A percentile compares a stretch with the other conserved stretches of the same genome.
These are phyloP conservation scores for Cryptococcus depauperatus DNA, from an alignment of 1,284 basidiomycete species.

Conservation along the genomic window DNA sequence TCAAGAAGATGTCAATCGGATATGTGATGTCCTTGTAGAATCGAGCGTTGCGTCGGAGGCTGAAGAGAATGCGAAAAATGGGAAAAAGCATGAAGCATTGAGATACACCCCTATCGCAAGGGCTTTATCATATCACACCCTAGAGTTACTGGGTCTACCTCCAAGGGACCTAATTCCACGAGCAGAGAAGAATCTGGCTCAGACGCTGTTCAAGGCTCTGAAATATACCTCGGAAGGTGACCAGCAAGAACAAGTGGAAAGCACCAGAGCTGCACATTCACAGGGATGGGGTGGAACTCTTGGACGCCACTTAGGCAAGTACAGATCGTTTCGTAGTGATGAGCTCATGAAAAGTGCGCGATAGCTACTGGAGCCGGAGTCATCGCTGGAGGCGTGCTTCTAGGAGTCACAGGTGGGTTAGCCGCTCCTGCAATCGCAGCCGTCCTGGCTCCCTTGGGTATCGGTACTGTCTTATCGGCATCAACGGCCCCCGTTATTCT, in stretches of 20 bases:
- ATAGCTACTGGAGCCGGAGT: constrained; percentile 49
- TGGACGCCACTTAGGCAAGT: constrained; percentile 41
- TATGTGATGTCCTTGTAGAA: constrained; percentile 31
- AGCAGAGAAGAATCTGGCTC: constrained; percentile 41
- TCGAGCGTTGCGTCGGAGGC: constrained; percentile 27
- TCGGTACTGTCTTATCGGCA: constrained; percentile 44
- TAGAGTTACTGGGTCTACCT: constrained; percentile 37
- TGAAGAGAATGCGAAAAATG: constrained; percentile 11
- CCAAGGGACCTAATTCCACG: constrained; percentile 27
- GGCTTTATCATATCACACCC: constrained; percentile 35
- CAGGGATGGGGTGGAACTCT: constrained; percentile 48
- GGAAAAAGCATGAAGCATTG: constrained; percentile 19
- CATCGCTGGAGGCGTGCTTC: constrained; percentile 44
- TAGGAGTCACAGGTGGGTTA: constrained; percentile 51
- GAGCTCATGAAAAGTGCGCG: neutral
- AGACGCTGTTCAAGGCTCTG: constrained; percentile 45
- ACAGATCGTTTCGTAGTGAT: neutral
- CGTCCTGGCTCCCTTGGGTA: constrained; percentile 46
- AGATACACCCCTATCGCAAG: constrained; percentile 44
- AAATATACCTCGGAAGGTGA: constrained; percentile 19
- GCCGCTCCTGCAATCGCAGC: constrained; percentile 50
- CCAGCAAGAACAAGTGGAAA: constrained; percentile 38
- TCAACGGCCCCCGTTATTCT: constrained; percentile 48
- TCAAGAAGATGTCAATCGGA: constrained; percentile 18
- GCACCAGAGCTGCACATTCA: constrained; percentile 38